Base-by-base conservation (phyloP, 164 flowering plant genomes). In the Aristolochia fimbriata region DNA sequence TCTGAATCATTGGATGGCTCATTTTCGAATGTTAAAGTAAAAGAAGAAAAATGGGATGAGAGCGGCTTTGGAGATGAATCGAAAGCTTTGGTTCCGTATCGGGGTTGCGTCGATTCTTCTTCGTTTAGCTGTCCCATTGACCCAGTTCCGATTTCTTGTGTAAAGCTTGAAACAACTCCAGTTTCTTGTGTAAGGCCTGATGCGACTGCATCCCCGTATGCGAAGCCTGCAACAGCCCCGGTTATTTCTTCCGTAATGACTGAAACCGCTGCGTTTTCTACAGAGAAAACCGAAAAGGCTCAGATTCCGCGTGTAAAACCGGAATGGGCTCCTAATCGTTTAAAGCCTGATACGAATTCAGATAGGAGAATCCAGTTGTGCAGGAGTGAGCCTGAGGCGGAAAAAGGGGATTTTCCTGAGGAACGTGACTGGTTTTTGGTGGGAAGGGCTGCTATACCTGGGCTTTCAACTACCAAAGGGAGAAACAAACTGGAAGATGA, bases 381-480 rank as follows among this genome's bases (percentile, higher is more conserved):
- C 31, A 47, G 21, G 47, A 23, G 25, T 13, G n/a, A 60, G 54
- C 61, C 48, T 55, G 56, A 52, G 43, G 64, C 83, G 17, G 95
- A 84, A 64, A 77, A 82, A 64, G 87, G 82, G 57, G 90, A 86
- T 31, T 84, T 88, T 61, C 81, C 78, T 0, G 83, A 74, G 57
- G 90, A 86, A 16, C 68, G 68, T 0, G 96, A 80, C 52, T 88
- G 93, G 92, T 70, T 70, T 55, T 69, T 86, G 74, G 85, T 86
- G 15, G 96, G 91, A 20, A 76, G 88, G 62, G 73, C 68, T 31
- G 43, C 63, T 6, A 74, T 86, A 2, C 59, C 43, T 0, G 92
- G 76, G 14, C 65, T 80, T 47, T 88, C 96, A 0, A 88, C 93
- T 0, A 76, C 80, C 22, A 78, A 71, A 69, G 81, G 93, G 27